Evolutionary conservation across 257 asterid genomes (phyloP), one percentile per base, ranked within the genome.

Genomic region (Forsythia suspensa): DNA sequence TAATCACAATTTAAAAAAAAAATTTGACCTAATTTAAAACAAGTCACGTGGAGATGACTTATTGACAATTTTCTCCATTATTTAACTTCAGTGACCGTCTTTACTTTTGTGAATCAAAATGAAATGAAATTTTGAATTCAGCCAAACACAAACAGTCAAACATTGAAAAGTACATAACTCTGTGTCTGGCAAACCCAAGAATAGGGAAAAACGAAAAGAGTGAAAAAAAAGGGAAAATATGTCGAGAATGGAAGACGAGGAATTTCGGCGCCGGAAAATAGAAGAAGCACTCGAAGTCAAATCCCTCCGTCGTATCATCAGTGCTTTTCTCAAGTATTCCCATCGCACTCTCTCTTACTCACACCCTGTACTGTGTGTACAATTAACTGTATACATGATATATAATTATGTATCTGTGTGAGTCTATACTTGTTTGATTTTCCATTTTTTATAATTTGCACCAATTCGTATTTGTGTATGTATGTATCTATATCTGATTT

Each of bases 221-320:
- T 1, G 7, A 4, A 1, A 29, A 1, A 29, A 59, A 39, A 52
- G 67, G 67, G 24, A 40, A 51, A 34, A 76, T 44, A 83, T 81
- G 86, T 71, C 85, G 80, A 70, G 84, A 44, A 71, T 77, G 71
- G 94, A 82, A 48, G 93, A 85, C 10, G 97, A 87, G 77, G 94
- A 91, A 72, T 52, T 76, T 78, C 91, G 91, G 74, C 96, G 97
- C 77, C 89, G 92, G 88, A 87, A 87, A 77, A 82, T 86, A 51
- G 99, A 96, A 88, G 92, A 87, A 85, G 97, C 97, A 43, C 91
- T 94, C 48, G 98, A 96, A 90, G 91, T 92, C 72, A 90, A 92
- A 87, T 92, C 99, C 65, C 96, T 96, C 66, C 91, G 97, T 34
- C 99, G 98, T 79, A 96, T 96, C 80, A 90, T 96, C 79, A 96